Base-by-base conservation (phyloP, 257 asterid genomes). In the Petunia axillaris region DNA sequence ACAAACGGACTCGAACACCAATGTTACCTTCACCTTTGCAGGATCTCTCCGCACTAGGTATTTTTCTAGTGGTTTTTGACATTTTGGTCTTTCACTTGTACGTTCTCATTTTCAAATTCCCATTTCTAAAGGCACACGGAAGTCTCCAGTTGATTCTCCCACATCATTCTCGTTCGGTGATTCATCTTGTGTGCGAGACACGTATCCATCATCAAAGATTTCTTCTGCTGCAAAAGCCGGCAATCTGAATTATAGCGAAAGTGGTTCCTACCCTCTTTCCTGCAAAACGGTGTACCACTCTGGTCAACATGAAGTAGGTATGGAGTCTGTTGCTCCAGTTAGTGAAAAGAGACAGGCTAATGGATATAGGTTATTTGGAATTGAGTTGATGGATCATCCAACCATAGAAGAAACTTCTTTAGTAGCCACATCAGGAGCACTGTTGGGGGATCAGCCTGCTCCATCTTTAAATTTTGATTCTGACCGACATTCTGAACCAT, bases 301-400 rank as follows among this genome's bases (percentile, higher is more conserved):
- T 81, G 83, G 80, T 80, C 88, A 81, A 82, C 63, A 81, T 15
- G 91, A 85, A 74, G 76, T 83, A 38, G 88, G 82, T 50, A 85
- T 79, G 8, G 97, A 91, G 64, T 89, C 88, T 35, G 37, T 76
- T 83, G 81, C 88, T 46, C 96, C 97, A 37, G 84, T 88, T 57
- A 83, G 88, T 82, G 95, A 90, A 80, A 95, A 89, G 87, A 91
- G 91, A 86, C 97, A 80, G 83, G 87, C 86, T 25, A 87, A 89
- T 81, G 96, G 95, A 58, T 93, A 84, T 87, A 89, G 94, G 86
- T 87, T 95, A 66, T 93, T 93, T 80, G 99, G 98, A 35, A 89
- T 93, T 76, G 97, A 93, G 87, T 86, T 93, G 82, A 82, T 86
- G 81, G 91, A 89, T 79, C 93, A 79, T 58, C 85, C 99, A 74